Evolutionary conservation across 768 basidiomycete species (phyloP).

Genomic region (Pleurotus djamor): DNA sequence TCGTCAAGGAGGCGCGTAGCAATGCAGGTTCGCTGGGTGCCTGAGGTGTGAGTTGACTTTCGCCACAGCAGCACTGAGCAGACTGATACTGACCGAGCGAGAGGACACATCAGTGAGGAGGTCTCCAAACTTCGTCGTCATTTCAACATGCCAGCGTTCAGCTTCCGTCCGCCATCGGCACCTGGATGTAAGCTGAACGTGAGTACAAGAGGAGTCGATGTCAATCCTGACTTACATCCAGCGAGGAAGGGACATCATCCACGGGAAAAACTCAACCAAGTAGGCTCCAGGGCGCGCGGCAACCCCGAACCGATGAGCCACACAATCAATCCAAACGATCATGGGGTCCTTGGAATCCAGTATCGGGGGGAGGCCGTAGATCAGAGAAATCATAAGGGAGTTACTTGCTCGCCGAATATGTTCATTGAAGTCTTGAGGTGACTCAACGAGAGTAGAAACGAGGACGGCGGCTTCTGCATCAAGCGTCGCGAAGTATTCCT

Average conservation of each 20-base stretch:
- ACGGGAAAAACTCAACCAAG: slow-evolving; percentile 30
- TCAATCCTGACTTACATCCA: slow-evolving; percentile 17
- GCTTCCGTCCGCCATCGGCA: slow-evolving; percentile 21
- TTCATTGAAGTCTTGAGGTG: slow-evolving; percentile 5
- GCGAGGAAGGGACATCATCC: slow-evolving; percentile 24
- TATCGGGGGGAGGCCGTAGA: slow-evolving; percentile 8
- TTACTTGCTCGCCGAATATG: slow-evolving; percentile 17
- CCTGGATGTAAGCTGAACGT: background rate
- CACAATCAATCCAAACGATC: slow-evolving; percentile 19
- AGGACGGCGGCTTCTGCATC: background rate
- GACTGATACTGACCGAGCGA: slow-evolving; percentile 1
- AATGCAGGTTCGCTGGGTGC: too few relatives aligned
- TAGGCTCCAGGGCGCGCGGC: slow-evolving; percentile 27
- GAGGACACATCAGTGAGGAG: slow-evolving; percentile 13
- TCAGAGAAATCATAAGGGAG: slow-evolving; percentile 7
- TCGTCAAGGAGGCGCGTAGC: too few relatives aligned
- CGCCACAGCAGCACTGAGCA: too few relatives aligned
- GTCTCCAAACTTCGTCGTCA: slow-evolving; percentile 18
- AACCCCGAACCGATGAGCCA: slow-evolving; percentile 19
- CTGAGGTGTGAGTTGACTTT: too few relatives aligned
- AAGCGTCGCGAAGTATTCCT: background rate
- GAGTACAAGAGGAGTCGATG: too few relatives aligned
- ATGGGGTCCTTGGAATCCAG: slow-evolving; percentile 9
- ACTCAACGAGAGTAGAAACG: background rate
- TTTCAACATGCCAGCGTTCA: slow-evolving; percentile 14